Conservation (phyloP, 441 rosid species). For the Populus hybrid region DNA sequence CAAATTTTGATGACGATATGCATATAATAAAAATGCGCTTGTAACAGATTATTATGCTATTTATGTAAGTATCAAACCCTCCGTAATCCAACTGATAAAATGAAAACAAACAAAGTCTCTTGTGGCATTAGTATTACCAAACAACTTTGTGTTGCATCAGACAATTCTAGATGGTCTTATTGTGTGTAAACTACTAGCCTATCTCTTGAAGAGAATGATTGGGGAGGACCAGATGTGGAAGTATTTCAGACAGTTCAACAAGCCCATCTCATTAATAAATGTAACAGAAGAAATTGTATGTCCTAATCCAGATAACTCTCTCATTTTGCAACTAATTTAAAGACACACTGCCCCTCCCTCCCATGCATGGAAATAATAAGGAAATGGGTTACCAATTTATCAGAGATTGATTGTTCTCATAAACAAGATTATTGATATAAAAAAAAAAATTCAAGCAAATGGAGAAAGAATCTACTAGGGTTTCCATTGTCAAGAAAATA, state of each 20-base stretch:
- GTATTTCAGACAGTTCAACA: not conserved
- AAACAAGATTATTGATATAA: not conserved
- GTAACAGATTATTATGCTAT: not conserved
- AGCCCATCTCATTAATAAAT: not conserved
- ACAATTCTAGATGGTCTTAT: not conserved
- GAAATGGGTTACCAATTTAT: not conserved
- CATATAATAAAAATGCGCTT: not conserved
- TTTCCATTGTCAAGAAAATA: not conserved
- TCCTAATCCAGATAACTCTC: not conserved
- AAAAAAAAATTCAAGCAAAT: not conserved
- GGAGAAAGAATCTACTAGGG: not conserved
- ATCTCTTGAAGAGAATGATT: not conserved
- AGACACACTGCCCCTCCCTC: not conserved
- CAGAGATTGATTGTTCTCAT: not conserved
- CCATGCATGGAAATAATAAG: not conserved
- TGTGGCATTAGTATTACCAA: not conserved
- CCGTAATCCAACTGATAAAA: not conserved
- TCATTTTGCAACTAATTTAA: not conserved
- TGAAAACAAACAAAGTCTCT: not conserved
- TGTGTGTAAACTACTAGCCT: not conserved
- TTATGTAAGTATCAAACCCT: not conserved
- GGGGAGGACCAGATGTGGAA: not conserved
- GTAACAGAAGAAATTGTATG: not conserved
- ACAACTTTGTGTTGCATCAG: not conserved
- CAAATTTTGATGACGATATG: not conserved